These are phyloP conservation scores for Elaeis guineensis DNA, from an alignment of 176 grass and related monocot genomes.

Conservation along the genomic window DNA sequence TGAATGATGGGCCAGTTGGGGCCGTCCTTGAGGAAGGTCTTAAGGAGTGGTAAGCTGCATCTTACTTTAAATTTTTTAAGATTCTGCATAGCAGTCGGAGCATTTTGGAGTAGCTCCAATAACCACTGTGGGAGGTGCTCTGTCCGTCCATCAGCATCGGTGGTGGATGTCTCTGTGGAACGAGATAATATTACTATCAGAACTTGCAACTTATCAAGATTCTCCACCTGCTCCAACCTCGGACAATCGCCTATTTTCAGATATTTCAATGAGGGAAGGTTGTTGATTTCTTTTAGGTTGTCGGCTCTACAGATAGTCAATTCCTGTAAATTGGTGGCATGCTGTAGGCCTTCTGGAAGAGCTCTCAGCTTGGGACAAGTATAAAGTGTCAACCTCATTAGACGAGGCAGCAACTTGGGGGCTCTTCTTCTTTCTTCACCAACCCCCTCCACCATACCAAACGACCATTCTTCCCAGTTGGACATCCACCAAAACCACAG, in stretches of 20 bases:
- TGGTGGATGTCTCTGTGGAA: too few species aligned
- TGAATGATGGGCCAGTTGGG: conserved; percentile 15
- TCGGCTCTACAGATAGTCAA: neutral
- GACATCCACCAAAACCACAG: too few species aligned
- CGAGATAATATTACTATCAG: neutral
- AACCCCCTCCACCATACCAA: too few species aligned
- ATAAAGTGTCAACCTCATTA: neutral
- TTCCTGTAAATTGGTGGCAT: neutral
- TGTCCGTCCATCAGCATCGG: too few species aligned
- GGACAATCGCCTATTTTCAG: neutral
- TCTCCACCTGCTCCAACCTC: conserved; percentile 8
- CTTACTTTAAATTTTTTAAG: too few species aligned
- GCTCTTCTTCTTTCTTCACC: neutral
- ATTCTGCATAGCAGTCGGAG: neutral
- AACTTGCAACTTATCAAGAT: conserved; percentile 12
- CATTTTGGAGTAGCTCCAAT: neutral
- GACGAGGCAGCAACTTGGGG: conserved; percentile 2
- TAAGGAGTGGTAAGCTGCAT: conserved; percentile 11
- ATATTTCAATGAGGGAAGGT: conserved; percentile 4
- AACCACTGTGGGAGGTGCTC: too few species aligned
- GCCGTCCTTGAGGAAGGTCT: conserved; percentile 14
- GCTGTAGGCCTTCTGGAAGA: conserved; percentile 9
- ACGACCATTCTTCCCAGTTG: too few species aligned
- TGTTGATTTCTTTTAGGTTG: conserved; percentile 4
- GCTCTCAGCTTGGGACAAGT: conserved; percentile 20